Evolutionary conservation across 2,329 filamentous ascomycete species (phyloP), one percentile per base, ranked within the genome.

Genomic region (Fusarium veterinarium): DNA sequence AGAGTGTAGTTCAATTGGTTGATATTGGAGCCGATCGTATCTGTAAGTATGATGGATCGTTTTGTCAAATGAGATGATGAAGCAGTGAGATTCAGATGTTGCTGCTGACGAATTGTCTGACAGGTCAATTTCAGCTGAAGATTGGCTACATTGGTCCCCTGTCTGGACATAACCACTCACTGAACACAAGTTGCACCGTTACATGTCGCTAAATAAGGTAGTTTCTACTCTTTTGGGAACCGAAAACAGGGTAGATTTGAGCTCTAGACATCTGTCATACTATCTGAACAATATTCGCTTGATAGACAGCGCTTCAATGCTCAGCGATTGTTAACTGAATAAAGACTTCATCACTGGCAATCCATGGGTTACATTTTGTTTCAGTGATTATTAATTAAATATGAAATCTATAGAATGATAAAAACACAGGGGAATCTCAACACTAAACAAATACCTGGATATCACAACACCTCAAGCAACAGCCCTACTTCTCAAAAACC

Each of bases 401-500:
- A 5, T n/a, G 20, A 53, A 49, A 37, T 53, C 19, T 59, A 64
- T 30, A 5, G 30, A 25, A 38, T 10, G n/a, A 28, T 17, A 31
- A 67, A 35, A 67, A 55, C 56, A 67, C 14, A 31, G 40, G 61
- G 38, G 38, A 62, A 58, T 70, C 37, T 53, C 35, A 33, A 44
- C 55, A 48, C 31, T 33, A 56, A 53, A 20, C 23, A 20, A 40
- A 31, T 13, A 40, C 33, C 31, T n/a, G 59, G 25, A 52, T 30
- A 59, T 61, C 63, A 44, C 31, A 20, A 7, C 57, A 28, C 19
- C 40, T 30, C 41, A 53, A 44, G 16, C 5, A 45, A 19, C 31
- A 44, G 4, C 31, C 30, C 28, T 69, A 81, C 67, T 81, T 81
- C 75, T 82, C 80, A 68, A 81, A 78, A 23, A 72, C 77, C 30